Percentiles rank a stretch among this genome's conserved stretches.
Conservation (phyloP, 352 stramenopile species). For the Thalassiosira livingstoniorum region DNA sequence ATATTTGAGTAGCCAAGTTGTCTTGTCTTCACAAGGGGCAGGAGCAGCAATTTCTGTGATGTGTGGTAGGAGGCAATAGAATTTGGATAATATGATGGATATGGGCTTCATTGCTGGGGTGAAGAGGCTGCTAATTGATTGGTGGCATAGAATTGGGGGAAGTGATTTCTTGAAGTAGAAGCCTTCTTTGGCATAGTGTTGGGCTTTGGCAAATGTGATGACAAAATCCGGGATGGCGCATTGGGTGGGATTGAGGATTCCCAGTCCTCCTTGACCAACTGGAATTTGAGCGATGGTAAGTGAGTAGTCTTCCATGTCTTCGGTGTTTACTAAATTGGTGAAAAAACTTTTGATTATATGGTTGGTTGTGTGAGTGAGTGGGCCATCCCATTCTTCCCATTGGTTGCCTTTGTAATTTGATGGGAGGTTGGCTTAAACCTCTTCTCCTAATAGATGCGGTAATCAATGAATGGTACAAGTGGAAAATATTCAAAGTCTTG, state of each 20-base stretch:
- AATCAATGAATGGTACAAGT: neutral
- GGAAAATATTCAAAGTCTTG: neutral
- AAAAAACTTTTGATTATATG: neutral
- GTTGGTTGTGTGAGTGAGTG: neutral
- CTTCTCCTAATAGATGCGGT: neutral
- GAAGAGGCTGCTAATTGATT: constrained; percentile 17
- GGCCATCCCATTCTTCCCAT: neutral
- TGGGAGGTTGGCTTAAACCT: neutral
- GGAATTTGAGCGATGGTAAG: neutral
- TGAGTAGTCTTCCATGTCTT: neutral
- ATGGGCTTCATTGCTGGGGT: neutral
- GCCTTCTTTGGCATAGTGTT: constrained; percentile 9
- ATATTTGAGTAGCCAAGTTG: neutral
- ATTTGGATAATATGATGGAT: constrained; percentile 21
- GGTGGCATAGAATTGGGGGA: neutral
- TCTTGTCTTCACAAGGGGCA: neutral
- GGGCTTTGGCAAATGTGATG: constrained; percentile 28
- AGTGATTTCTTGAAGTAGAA: constrained; percentile 13
- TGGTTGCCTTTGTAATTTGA: neutral
- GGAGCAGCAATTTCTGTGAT: constrained; percentile 11
- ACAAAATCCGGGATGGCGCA: constrained; percentile 46
- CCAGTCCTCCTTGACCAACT: neutral
- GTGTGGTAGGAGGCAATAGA: constrained; percentile 17
- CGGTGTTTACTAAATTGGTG: neutral
- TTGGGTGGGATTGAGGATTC: neutral